Evolutionary conservation across 2,329 filamentous ascomycete species (phyloP).

Genomic region (Epichloe sp.): DNA sequence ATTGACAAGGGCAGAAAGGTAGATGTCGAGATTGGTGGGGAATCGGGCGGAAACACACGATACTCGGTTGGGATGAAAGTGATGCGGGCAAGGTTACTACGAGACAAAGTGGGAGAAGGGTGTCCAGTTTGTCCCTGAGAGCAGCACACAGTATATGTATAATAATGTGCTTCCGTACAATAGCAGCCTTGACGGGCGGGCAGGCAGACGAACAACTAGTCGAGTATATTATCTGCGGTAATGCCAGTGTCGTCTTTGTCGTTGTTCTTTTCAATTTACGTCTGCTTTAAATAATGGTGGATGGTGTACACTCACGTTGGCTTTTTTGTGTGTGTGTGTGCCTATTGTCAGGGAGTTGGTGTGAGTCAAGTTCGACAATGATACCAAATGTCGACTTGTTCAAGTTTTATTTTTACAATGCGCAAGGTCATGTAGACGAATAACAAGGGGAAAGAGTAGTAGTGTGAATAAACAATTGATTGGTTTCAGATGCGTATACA

Average conservation of each 20-base stretch:
- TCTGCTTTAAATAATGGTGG: neutral
- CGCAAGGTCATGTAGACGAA: neutral
- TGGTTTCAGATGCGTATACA: neutral
- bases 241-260: neutral
- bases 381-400: neutral
- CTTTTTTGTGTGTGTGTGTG: no score
- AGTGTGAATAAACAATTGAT: neutral
- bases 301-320: neutral
- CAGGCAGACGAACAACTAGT: neutral
- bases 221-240: neutral
- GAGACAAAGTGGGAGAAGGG: slow-evolving; percentile 53
- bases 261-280: neutral
- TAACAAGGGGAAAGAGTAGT: neutral
- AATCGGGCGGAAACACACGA: slow-evolving; percentile 29
- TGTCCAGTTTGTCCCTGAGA: slow-evolving; percentile 42
- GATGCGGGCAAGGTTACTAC: slow-evolving; percentile 66
- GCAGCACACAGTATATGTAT: neutral
- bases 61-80: slow-evolving; percentile 76
- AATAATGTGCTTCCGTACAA: neutral
- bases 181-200: neutral
- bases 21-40: slow-evolving; percentile 34
- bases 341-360: neutral
- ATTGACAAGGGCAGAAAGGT: slow-evolving; percentile 31
- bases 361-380: neutral
- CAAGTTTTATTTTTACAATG: neutral